Evolutionary conservation across 2,329 filamentous ascomycete genomes (phyloP).

Genomic region (Ceratocystis alfenasii): DNA sequence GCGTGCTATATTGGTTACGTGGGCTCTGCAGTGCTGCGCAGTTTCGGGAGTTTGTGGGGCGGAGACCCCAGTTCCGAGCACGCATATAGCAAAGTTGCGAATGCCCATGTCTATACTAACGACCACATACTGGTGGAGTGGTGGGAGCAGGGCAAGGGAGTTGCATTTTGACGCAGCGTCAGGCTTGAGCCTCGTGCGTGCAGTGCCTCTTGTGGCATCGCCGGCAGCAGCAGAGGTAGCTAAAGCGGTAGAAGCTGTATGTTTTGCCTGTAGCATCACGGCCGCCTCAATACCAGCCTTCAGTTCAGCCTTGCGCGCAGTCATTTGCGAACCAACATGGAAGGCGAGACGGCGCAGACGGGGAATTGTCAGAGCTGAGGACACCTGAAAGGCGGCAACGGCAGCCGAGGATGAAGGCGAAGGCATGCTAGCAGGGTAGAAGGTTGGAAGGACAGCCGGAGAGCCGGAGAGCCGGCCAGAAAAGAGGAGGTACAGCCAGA

Average conservation of each 20-base stretch:
- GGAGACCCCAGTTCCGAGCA: background rate
- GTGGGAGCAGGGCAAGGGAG: background rate
- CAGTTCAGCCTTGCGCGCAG: constrained; percentile 9
- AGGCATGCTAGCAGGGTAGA: background rate
- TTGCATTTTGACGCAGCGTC: background rate
- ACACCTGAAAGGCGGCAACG: constrained; percentile 3
- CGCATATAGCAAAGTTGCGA: constrained; percentile 18
- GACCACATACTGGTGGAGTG: background rate
- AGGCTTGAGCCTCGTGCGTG: background rate
- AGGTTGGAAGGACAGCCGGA: background rate
- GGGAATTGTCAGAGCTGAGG: constrained; percentile 8
- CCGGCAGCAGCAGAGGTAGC: background rate
- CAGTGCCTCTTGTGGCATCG: background rate
- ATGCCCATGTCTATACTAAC: constrained; percentile 21
- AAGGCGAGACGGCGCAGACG: constrained; percentile 13
- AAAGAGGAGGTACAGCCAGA: no score
- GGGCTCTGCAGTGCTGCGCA: background rate
- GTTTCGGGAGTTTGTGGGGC: background rate
- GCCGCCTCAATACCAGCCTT: background rate
- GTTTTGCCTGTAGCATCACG: background rate
- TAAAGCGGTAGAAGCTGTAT: background rate
- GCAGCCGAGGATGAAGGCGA: background rate
- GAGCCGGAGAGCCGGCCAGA: background rate
- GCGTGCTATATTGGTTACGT: background rate
- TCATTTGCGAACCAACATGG: constrained; percentile 13